Base-by-base conservation (phyloP, 2,329 filamentous ascomycete genomes). In the Ophiostoma perfectum region DNA sequence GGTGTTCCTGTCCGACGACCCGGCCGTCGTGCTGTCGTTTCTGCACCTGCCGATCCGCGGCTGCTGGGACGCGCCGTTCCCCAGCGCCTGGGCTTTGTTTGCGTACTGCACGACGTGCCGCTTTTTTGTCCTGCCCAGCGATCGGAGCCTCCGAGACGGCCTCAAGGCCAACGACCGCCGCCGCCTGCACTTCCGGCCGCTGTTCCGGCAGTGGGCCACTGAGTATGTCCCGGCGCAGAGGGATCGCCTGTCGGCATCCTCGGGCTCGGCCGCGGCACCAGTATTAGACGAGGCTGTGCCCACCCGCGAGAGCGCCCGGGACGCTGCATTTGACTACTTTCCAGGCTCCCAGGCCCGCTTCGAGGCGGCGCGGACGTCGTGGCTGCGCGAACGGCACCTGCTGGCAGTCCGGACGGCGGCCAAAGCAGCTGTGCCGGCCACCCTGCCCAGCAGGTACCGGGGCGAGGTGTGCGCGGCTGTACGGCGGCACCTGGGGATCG, bases 171-270 rank as follows among this genome's bases (percentile, higher is more conserved):
- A 85, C 68, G 88, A 91, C 71, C 81, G 86, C 1, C 80, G 81
- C 36, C 82, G 87, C 2, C 80, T 87, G 77, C 75, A 72, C 0
- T 79, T 81, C 55, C 82, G 90, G 0, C 81, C 82, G 0, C 80
- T 87, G 41, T 92, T 87, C 74, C 78, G 79, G 1, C 75, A 76
- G 5, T 93, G 89, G 83, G 75, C 88, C 4, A 80, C 88, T 1
- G 84, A 88, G 5, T 92, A 86, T 71, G 76, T 90, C n/a, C 86
- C 87, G 74, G 73, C 2, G 39, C 60, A 69, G 8, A 36, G 49
- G 8, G 49, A n/a, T 27, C 49, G 27, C 27, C 27, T 27, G 27
- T 1, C 27, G 27, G 27, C 27, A 27, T 27, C 27, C 27, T 27
- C 27, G 27, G 27, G 27, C 27, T 27, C 27, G 27, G 18, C 2